Evolutionary conservation across 73 alveolate species (phyloP), one percentile per base, ranked within the genome.

Genomic region (Durusdinium trenchii): DNA sequence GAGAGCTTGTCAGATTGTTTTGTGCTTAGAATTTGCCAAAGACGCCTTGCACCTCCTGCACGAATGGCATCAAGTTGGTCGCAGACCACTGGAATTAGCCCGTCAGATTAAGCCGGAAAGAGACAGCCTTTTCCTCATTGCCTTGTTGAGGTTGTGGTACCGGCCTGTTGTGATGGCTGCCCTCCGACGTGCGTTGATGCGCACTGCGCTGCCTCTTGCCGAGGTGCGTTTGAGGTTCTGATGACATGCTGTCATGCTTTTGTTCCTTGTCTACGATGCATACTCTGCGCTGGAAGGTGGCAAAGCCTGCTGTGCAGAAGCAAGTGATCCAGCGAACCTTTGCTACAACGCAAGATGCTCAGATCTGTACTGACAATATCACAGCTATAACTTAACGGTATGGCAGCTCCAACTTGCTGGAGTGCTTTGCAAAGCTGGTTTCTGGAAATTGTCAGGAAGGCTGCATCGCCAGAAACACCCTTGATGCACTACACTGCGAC

Each of bases 401-500:
- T n/a, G n/a, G n/a, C 32, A 28, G 3, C 75, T 28, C 32, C 9
- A 6, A 6, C 38, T 61, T 3, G 42, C 38, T 73, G 48, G 52
- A 38, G 38, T n/a, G 35, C n/a, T 6, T 14, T 9, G 9, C 35
- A 12, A 30, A 42, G 7, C 5, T 64, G 12, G 42, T 5, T 9
- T 42, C 6, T 14, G 10, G 42, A 6, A 64, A 30, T 14, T n/a
- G 38, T 62, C 12, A 91, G 98, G 98, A 94, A 94, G 93, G 93
- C 93, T 54, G 99, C 99, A 42, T 75, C 93, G 32, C 99, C 99
- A 38, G 99, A 94, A 67, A 94, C 99, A 30, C 99, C 99, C 9
- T 60, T 94, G 78, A 94, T 94, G 99, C 99, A 94, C 99, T 94
- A 94, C 93, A 94, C 76, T 62, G 99, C 99, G 38, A 94, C 99